Evolutionary conservation across 306 rosid species (phyloP).

Genomic region (Vicia villosa): DNA sequence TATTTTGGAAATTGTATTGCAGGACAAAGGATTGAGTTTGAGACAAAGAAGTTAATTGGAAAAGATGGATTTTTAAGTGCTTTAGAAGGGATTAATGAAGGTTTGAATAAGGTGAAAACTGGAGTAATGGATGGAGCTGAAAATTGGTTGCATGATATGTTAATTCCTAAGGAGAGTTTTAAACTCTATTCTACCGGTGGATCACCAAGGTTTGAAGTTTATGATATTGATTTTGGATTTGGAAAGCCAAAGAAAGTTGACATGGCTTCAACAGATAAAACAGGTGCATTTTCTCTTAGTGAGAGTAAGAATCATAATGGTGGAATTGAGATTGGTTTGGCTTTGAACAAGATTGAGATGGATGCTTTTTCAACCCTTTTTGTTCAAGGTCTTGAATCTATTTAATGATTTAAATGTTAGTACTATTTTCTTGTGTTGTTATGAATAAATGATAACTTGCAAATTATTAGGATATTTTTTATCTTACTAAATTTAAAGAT

Average conservation of each 20-base stretch:
- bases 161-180: neutral
- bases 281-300: too few species aligned
- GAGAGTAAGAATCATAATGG: too few species aligned
- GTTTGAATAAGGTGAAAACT: slow-evolving; percentile 28
- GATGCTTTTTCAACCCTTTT: slow-evolving; percentile 31
- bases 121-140: slow-evolving; percentile 29
- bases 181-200: slow-evolving; percentile 38
- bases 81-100: slow-evolving; percentile 27
- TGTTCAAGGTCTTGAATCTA: slow-evolving; percentile 23
- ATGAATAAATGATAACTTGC: too few species aligned
- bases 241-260: slow-evolving; percentile 50
- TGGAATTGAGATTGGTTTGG: too few species aligned
- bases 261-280: slow-evolving; percentile 26
- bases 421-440: too few species aligned
- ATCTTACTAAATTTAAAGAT: too few species aligned
- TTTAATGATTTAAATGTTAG: neutral
- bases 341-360: slow-evolving; percentile 32
- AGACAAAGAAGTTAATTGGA: slow-evolving; percentile 7
- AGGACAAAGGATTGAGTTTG: neutral
- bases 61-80: slow-evolving; percentile 31
- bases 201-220: slow-evolving; percentile 51
- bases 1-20: slow-evolving; percentile 55
- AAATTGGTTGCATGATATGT: neutral
- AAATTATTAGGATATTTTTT: too few species aligned
- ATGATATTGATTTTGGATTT: slow-evolving; percentile 43